Conservation (phyloP, 73 alveolate genomes). For the Paramecium pentaurelia region DNA sequence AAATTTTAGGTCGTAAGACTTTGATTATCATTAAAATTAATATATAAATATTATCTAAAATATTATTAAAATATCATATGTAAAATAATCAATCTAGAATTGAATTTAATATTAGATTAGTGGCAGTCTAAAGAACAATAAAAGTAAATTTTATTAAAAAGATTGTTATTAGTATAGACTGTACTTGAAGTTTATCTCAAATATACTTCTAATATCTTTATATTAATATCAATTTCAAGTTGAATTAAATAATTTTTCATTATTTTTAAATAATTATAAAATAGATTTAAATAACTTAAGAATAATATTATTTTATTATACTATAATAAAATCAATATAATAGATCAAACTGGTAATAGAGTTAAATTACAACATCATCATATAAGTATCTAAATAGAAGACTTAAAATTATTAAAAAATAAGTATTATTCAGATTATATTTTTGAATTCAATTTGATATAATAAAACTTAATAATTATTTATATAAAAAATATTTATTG, state of each 20-base stretch:
- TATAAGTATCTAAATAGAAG: neutral
- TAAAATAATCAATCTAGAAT: neutral
- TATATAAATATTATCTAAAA: neutral
- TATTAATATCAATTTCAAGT: too few species aligned
- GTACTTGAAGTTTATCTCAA: too few species aligned
- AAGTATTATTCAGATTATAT: neutral
- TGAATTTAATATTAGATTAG: too few species aligned
- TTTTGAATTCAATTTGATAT: neutral
- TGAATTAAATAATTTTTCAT: too few species aligned
- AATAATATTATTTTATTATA: too few species aligned
- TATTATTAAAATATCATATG: neutral
- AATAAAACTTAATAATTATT: neutral
- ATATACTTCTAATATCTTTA: too few species aligned
- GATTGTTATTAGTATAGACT: too few species aligned
- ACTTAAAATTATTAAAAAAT: too few species aligned
- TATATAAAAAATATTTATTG: neutral
- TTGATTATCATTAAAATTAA: neutral
- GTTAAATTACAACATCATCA: neutral
- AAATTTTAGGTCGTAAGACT: neutral
- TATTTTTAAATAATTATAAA: too few species aligned
- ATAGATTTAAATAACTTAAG: too few species aligned
- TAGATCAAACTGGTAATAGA: neutral
- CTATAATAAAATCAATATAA: neutral
- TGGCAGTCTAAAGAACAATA: too few species aligned
- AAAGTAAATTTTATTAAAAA: too few species aligned